A percentile compares a stretch with the other conserved stretches of the same genome.
Conservation (phyloP, 352 stramenopile species). For the Plasmopara viticola region DNA sequence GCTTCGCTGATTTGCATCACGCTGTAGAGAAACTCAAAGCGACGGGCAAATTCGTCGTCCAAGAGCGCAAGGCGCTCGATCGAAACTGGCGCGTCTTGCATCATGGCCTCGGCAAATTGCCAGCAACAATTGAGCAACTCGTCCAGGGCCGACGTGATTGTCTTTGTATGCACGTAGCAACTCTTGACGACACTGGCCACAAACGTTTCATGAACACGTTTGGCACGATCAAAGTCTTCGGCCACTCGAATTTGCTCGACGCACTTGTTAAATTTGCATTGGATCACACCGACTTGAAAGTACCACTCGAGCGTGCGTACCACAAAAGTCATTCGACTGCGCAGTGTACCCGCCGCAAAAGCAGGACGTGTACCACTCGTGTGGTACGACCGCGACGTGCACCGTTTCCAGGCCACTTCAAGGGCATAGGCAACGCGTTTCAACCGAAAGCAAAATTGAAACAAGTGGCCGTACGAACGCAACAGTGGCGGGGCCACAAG, state of each 20-base stretch:
- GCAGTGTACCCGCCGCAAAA: slow-evolving; percentile 33
- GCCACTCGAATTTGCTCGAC: slow-evolving; percentile 40
- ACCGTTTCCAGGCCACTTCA: slow-evolving; percentile 58
- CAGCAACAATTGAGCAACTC: slow-evolving; percentile 60
- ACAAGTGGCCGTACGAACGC: slow-evolving; percentile 59
- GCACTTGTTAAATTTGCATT: slow-evolving; percentile 54
- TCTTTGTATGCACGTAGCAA: slow-evolving; percentile 66
- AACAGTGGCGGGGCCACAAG: slow-evolving; percentile 50
- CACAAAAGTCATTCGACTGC: slow-evolving; percentile 69
- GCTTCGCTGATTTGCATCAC: slow-evolving; percentile 57
- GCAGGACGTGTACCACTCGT: slow-evolving; percentile 8
- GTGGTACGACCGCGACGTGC: slow-evolving; percentile 26
- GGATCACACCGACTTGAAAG: slow-evolving; percentile 76
- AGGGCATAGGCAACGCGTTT: slow-evolving; percentile 67
- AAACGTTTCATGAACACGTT: slow-evolving; percentile 64
- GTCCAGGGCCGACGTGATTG: slow-evolving; percentile 48
- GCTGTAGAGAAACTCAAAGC: slow-evolving; percentile 58
- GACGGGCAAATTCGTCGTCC: slow-evolving; percentile 44
- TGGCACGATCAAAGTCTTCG: slow-evolving; percentile 61
- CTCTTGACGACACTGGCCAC: slow-evolving; percentile 58
- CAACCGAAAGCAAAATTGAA: slow-evolving; percentile 75
- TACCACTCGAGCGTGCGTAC: slow-evolving; percentile 65
- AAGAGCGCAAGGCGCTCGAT: slow-evolving; percentile 32
- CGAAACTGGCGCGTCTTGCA: slow-evolving; percentile 31
- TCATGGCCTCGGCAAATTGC: slow-evolving; percentile 61